phyloP scores from a whole-genome alignment of 169 alveolate genomes.

The Hepatocystis sp. region DNA sequence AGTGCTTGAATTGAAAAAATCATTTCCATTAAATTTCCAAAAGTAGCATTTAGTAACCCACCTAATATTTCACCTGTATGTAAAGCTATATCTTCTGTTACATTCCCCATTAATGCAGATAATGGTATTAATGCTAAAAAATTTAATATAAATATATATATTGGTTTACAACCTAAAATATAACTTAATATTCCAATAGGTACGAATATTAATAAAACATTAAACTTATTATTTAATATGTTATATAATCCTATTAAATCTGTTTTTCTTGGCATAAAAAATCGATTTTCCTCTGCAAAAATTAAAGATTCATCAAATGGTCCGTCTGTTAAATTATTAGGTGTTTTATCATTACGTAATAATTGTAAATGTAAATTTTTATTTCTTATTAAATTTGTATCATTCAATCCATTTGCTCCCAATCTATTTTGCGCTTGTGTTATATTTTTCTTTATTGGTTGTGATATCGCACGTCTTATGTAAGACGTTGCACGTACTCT shows the following conservation, averaged over 20 bases:
- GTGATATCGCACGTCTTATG: constrained; percentile 83
- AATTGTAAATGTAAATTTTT: constrained; percentile 63
- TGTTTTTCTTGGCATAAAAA: constrained; percentile 76
- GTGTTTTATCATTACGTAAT: constrained; percentile 44
- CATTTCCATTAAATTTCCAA: constrained; percentile 93
- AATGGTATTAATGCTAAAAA: constrained; percentile 89
- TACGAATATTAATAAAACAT: constrained; percentile 77
- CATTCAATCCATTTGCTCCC: constrained; percentile 26
- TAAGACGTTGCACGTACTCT: constrained; percentile 85
- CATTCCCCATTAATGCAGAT: constrained; percentile 88
- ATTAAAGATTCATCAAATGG: constrained; percentile 13
- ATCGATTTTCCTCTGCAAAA: constrained; percentile 36
- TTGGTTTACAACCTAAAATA: constrained; percentile 76
- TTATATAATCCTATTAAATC: constrained; percentile 73
- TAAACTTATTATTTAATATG: constrained; percentile 72
- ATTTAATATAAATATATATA: constrained; percentile 83
- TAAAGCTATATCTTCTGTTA: constrained; percentile 90
- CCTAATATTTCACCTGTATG: constrained; percentile 90
- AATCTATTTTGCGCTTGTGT: constrained; percentile 3
- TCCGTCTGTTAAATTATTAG: background rate
- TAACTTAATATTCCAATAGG: constrained; percentile 84
- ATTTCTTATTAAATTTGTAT: constrained; percentile 70
- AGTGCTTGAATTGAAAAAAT: constrained; percentile 89
- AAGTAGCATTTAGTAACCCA: constrained; percentile 91
- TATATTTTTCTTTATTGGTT: constrained; percentile 77